Evolutionary conservation across 768 basidiomycete genomes (phyloP).

Genomic region (Lactarius sanguifluus): DNA sequence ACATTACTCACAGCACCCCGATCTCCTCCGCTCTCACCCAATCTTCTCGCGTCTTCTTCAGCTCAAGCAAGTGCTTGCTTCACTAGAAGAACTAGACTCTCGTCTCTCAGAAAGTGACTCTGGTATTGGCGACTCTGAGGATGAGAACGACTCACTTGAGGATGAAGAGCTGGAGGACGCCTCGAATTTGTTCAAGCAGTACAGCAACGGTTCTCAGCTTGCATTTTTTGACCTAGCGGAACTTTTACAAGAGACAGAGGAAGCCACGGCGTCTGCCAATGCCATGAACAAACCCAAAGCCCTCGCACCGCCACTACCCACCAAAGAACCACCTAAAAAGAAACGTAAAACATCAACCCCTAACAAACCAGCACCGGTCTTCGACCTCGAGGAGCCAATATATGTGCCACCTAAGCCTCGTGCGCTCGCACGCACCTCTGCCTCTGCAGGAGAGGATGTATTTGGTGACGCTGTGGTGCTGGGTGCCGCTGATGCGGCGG

Average conservation of each 20-base stretch:
- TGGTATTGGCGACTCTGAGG: slow-evolving; percentile 49
- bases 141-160: slow-evolving; percentile 45
- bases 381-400: slow-evolving; percentile 80
- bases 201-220: slow-evolving; percentile 13
- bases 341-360: slow-evolving; percentile 56
- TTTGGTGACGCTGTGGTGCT: slow-evolving; percentile 78
- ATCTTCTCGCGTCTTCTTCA: slow-evolving; percentile 74
- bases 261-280: slow-evolving; percentile 20
- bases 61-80: slow-evolving; percentile 78
- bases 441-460: slow-evolving; percentile 39
- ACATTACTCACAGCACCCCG: slow-evolving; percentile 60
- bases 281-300: slow-evolving; percentile 30
- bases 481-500: slow-evolving; percentile 68
- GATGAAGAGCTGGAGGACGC: slow-evolving; percentile 48
- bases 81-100: slow-evolving; percentile 85
- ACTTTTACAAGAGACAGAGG: slow-evolving; percentile 29
- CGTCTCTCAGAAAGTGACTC: slow-evolving; percentile 42
- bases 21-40: slow-evolving; percentile 65
- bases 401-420: slow-evolving; percentile 43
- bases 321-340: slow-evolving; percentile 46
- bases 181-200: slow-evolving; percentile 29
- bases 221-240: slow-evolving; percentile 24
- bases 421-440: slow-evolving; percentile 28
- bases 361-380: slow-evolving; percentile 43
- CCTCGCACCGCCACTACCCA: slow-evolving; percentile 11